Base-by-base conservation (phyloP, 164 flowering plant species). In the Vitis rotundifolia region DNA sequence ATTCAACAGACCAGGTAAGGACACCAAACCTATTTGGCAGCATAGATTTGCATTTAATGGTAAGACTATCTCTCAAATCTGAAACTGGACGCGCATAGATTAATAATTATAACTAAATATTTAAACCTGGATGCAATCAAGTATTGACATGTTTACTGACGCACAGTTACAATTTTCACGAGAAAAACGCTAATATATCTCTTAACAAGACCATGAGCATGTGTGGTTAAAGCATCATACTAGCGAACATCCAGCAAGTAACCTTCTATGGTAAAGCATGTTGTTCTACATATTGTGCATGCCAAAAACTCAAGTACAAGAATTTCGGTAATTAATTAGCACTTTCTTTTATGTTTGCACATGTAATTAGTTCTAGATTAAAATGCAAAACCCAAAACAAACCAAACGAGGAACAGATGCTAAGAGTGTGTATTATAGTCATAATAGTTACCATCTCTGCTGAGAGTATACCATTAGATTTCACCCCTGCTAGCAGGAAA, bases 401-500 rank as follows among this genome's bases (percentile, higher is more conserved):
- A n/a, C 13, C 3, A 56, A n/a, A n/a, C n/a, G 0, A 59, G 11
- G 9, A 31, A 9, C 47, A 66, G 7, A 51, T 31, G 12, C 19
- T 9, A 26, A 54, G 28, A 66, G 15, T 5, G 5, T 29, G 28
- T 37, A 66, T 49, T 53, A 37, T 31, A 66, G 4, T 26, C 48
- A 71, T 60, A 57, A 78, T 74, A 77, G 72, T 88, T 92, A 92
- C 97, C 99, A 95, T 92, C 85, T 95, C 99, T 70, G 98, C 99
- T 75, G 98, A 91, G 47, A 95, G 97, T 82, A 87, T 72, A 78
- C 94, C 94, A 84, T 89, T 78, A 74, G 93, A 89, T 88, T 91
- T 95, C 80, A 95, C 97, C 81, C 98, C 99, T 19, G 98, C 94
- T 53, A 95, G 94, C 59, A 95, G 82, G 77, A 95, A 95, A 69